Evolutionary conservation across 768 basidiomycete genomes (phyloP), one percentile per base, ranked within the genome.

Genomic region (Postia placenta): DNA sequence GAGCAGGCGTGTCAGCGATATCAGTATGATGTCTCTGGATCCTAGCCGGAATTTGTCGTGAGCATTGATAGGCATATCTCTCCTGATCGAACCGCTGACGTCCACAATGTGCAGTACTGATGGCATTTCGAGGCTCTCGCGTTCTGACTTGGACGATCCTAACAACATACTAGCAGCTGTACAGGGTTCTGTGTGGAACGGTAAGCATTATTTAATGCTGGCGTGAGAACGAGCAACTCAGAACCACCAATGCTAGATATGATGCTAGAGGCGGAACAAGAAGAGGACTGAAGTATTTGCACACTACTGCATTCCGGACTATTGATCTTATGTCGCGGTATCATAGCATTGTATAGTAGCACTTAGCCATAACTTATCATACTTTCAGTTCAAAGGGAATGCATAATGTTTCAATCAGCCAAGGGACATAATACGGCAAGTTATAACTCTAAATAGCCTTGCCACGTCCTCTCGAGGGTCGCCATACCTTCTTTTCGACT

Each of bases 101-200:
- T 28, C 7, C 25, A 2, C 11, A 45, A 6, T 24, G 11, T 22
- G 6, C 37, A 68, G 67, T 43, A 55, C 64, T 7, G 68, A 69
- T 17, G 53, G 53, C 15, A 60, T 60, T 9, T 45, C 54, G 11
- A 51, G 55, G 11, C 59, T 62, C 3, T 58, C 60, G 19, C 49
- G 59, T 6, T 47, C 42, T 6, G 53, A 48, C 5, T 54, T 57
- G 63, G 55, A 69, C 66, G 64, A 68, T 63, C 19, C 74, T 69
- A 48, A 54, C 5, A 68, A 76, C 49, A 70, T 83, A 19, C 63
- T 81, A 17, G 71, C 74, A 17, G 76, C 82, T 11, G 76, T 85
- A 67, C 75, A 83, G 52, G 75, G 72, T 51, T 85, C 84, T n/a
- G 70, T 79, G 45, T 87, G 85, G 85, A 79, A 80, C 58, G 83